Evolutionary conservation across 371 early-diverging fungal species (phyloP).

Genomic region (Mucor indicus): DNA sequence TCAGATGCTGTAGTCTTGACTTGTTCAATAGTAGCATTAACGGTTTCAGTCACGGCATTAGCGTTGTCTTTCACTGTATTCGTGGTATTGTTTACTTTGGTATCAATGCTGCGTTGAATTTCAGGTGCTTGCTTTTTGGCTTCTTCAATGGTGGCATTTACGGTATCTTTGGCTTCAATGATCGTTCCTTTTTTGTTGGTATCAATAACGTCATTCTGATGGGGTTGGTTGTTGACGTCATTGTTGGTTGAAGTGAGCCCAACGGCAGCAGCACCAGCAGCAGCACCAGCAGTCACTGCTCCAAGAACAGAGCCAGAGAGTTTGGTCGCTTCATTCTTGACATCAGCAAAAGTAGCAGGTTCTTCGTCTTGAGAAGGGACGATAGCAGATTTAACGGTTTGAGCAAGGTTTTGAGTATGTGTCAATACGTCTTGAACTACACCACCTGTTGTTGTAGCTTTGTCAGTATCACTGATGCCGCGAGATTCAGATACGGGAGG

Average conservation of each 20-base stretch:
- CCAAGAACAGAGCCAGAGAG: constrained; percentile 2
- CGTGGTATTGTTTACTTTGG: constrained; percentile 5
- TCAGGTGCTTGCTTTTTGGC: constrained; percentile 5
- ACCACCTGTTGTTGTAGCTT: not conserved
- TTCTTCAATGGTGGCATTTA: constrained; percentile 1
- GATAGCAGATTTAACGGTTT: constrained; percentile 8
- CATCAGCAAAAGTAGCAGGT: not conserved
- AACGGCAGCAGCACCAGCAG: constrained; percentile 3
- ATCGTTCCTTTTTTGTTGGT: no score
- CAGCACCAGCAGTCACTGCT: constrained; percentile 9
- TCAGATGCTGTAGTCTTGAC: not conserved
- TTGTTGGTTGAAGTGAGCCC: no score
- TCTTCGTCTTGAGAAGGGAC: not conserved
- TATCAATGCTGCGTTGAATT: constrained; percentile 1
- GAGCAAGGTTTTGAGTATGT: constrained; percentile 4
- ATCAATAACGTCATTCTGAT: not conserved
- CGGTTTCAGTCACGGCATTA: not conserved
- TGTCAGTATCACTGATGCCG: no score
- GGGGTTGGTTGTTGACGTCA: not conserved
- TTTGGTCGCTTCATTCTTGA: constrained; percentile 5
- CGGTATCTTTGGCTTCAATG: not conserved
- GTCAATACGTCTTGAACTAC: constrained; percentile 5
- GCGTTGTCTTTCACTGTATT: not conserved
- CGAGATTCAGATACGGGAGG: constrained; percentile 1
- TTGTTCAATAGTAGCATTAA: constrained; percentile 2